Evolutionary conservation across 1,284 basidiomycete genomes (phyloP), one percentile per base, ranked within the genome.

Genomic region (Fistulina hepatica): DNA sequence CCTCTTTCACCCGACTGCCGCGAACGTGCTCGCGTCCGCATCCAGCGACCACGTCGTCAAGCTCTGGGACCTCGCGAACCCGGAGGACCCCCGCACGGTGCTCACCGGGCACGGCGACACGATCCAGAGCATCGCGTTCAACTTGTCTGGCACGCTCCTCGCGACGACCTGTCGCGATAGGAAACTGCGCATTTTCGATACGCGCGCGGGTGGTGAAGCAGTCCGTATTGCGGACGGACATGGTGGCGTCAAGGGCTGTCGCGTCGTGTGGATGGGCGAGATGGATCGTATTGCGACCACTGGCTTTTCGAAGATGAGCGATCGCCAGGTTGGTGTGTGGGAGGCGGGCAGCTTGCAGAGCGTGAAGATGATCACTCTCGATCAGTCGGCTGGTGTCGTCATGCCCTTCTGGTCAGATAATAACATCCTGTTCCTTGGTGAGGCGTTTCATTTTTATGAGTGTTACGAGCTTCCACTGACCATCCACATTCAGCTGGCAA

Each of bases 381-480:
- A 95, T 60, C 88, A 91, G 57, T 84, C 81, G 39, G 77, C 89
- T 17, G 93, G 94, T 34, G 89, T 97, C 26, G 61, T 95, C 37
- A 97, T 97, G 90, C 94, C 94, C 1, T 97, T 94, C 76, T 98
- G 89, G 79, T 80, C 76, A 33, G 92, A 97, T 49, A 95, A 94
- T 61, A 82, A 88, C 45, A 80, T 97, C 41, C 67, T 97, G 43
- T 97, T 97, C 76, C 72, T 97, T 44, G 91, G 78, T 79, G 44
- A 23, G 69, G 59, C 6, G 16, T 19, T 13, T 20, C 35, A 21
- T 7, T 39, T 33, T 31, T 34, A 5, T 17, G n/a, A 10, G 25
- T 23, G n/a, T n/a, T 21, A 36, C 9, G 12, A 40, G 24, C 19
- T 35, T 22, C 41, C 24, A 9, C 25, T 41, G 11, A 44, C 34